Conservation (phyloP, 805 yeast genomes). For the Candida takata region DNA sequence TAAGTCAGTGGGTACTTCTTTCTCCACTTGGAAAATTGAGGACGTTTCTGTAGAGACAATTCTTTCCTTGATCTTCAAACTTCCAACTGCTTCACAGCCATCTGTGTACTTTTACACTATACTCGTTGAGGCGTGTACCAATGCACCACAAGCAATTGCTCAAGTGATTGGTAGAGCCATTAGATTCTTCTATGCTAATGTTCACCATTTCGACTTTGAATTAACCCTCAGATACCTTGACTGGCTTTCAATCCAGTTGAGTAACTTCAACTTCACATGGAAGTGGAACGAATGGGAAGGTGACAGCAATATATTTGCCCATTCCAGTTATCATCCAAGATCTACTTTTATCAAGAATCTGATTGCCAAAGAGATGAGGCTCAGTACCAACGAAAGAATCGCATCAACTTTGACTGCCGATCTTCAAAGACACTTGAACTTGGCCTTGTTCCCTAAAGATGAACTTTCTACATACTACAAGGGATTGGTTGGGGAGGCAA, state of each 20-base stretch:
- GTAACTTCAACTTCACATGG: conserved; percentile 94
- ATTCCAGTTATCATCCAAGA: conserved; percentile 59
- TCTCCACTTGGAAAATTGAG: conserved; percentile 84
- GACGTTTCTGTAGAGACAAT: conserved; percentile 82
- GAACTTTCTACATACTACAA: conserved; percentile 32
- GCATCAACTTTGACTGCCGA: conserved; percentile 62
- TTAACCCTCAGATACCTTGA: conserved; percentile 64
- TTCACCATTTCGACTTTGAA: conserved; percentile 69
- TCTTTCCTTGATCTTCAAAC: conserved; percentile 65
- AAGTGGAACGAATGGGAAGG: conserved; percentile 93
- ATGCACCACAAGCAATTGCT: conserved; percentile 79
- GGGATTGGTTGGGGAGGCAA: conserved; percentile 23
- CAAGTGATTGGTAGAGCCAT: conserved; percentile 93
- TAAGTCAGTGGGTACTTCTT: conserved; percentile 23
- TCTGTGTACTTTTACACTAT: conserved; percentile 78
- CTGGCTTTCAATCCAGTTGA: conserved; percentile 91
- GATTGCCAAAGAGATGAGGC: conserved; percentile 75
- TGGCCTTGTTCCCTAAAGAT: conserved; percentile 30
- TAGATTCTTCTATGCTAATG: conserved; percentile 66
- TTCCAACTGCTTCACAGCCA: conserved; percentile 62
- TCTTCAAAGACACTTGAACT: conserved; percentile 42
- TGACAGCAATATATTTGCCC: conserved; percentile 42
- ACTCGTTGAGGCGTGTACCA: conserved; percentile 77
- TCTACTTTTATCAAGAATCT: conserved; percentile 68
- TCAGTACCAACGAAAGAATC: conserved; percentile 70